phyloP scores from a whole-genome alignment of 78 protist species.

The Protostelium mycophagum region DNA sequence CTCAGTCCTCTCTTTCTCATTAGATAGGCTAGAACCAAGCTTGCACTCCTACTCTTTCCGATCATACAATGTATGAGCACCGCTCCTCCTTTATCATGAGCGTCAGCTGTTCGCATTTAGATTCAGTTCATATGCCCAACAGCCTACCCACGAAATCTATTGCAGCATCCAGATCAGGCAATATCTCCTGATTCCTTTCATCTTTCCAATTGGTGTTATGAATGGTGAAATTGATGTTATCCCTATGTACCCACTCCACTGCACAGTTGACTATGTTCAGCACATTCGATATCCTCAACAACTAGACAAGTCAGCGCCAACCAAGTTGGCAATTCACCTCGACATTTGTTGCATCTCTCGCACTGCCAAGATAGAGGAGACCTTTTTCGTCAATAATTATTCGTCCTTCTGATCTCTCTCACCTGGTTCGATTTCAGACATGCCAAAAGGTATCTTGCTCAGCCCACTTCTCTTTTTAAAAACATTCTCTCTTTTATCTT shows the following conservation, averaged over 20 bases:
- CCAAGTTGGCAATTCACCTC: not conserved
- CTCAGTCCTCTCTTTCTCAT: not conserved
- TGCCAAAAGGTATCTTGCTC: not conserved
- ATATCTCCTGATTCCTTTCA: not conserved
- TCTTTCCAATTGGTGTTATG: no score
- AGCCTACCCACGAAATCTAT: not conserved
- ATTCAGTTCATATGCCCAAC: not conserved
- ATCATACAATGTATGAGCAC: constrained; percentile 5
- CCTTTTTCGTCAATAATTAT: not conserved
- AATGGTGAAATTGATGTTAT: no score
- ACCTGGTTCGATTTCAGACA: not conserved
- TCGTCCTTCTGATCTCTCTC: not conserved
- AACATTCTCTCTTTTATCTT: no score
- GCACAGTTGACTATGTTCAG: not conserved
- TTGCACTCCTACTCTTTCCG: constrained; percentile 4
- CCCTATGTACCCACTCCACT: not conserved
- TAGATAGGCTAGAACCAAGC: not conserved
- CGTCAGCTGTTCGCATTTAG: no score
- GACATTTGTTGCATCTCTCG: not conserved
- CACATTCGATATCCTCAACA: not conserved
- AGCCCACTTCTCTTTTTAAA: no score
- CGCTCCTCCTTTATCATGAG: not conserved
- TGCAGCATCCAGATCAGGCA: not conserved
- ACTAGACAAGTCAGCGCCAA: not conserved
- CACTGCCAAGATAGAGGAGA: not conserved